phyloP scores from a whole-genome alignment of 345 rosid species.

The Acer campestre region DNA sequence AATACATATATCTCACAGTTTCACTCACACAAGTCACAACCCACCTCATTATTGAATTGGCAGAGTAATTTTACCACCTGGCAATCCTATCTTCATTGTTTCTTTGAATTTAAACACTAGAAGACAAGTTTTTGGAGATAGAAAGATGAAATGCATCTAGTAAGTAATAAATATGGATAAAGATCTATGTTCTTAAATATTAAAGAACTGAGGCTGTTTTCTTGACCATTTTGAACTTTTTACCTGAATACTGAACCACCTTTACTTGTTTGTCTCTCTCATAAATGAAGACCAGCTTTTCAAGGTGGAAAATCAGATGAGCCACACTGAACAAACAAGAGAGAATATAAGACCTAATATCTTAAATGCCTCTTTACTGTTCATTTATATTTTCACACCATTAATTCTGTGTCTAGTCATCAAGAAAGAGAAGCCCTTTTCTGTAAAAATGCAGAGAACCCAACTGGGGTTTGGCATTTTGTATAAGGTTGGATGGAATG shows the following conservation, averaged over 20 bases:
- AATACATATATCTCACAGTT: conserved; percentile 15
- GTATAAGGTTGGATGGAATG: conserved; percentile 20
- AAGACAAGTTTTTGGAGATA: conserved; percentile 54
- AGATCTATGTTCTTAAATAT: conserved; percentile 12
- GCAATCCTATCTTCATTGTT: conserved; percentile 46
- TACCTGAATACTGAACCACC: conserved; percentile 21
- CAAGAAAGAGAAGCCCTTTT: conserved; percentile 40
- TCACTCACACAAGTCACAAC: conserved; percentile 29
- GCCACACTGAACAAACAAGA: conserved; percentile 42
- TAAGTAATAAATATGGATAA: conserved; percentile 28
- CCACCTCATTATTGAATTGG: conserved; percentile 46
- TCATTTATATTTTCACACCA: conserved; percentile 36
- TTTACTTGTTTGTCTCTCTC: conserved; percentile 33
- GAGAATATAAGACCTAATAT: conserved; percentile 38
- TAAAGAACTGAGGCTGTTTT: conserved; percentile 17
- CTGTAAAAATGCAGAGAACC: conserved; percentile 21
- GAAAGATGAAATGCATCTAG: conserved; percentile 26
- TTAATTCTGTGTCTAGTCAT: conserved; percentile 38
- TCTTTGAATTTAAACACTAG: conserved; percentile 46
- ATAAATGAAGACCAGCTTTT: conserved; percentile 50
- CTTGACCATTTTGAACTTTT: conserved; percentile 12
- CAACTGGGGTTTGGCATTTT: conserved; percentile 38
- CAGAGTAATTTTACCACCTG: conserved; percentile 44
- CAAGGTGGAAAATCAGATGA: conserved; percentile 38
- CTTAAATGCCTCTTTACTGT: conserved; percentile 37